Evolutionary conservation across 148 eudicot species (phyloP).

Genomic region (Chenopodium suecicum): DNA sequence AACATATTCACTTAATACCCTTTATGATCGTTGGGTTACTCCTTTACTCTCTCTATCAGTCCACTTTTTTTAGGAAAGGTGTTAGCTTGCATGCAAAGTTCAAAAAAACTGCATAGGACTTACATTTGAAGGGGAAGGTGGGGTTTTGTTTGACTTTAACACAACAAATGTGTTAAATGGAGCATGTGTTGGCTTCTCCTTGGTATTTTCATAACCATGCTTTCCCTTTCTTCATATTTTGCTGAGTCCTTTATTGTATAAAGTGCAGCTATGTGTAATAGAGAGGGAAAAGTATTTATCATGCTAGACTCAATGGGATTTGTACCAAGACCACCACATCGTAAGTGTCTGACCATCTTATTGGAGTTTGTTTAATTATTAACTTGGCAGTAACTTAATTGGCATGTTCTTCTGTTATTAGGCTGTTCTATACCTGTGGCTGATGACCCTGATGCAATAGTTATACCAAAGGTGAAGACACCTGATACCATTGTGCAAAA

Average conservation of each 20-base stretch:
- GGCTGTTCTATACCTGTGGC: slow-evolving; percentile 89
- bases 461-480: slow-evolving; percentile 66
- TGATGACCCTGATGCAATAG: slow-evolving; percentile 59
- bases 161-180: not conserved
- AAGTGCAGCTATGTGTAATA: slow-evolving; percentile 89
- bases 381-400: slow-evolving; percentile 10
- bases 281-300: slow-evolving; percentile 68
- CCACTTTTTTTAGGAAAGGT: not conserved
- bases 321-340: slow-evolving; percentile 76
- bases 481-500: slow-evolving; percentile 52
- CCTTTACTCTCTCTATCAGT: not conserved
- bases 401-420: slow-evolving; percentile 27
- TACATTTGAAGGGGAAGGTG: not conserved
- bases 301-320: slow-evolving; percentile 82
- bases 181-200: not conserved
- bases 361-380: not conserved
- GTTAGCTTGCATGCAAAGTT: not conserved
- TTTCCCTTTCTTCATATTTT: slow-evolving; percentile 1
- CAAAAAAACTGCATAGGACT: not conserved
- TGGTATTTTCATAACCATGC: not conserved
- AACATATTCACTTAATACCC: not conserved
- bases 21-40: not conserved
- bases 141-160: not conserved
- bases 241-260: slow-evolving; percentile 35
- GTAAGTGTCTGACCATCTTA: slow-evolving; percentile 46